Evolutionary conservation across 1,284 basidiomycete species (phyloP).

Genomic region (Paramarasmius palmivorus): DNA sequence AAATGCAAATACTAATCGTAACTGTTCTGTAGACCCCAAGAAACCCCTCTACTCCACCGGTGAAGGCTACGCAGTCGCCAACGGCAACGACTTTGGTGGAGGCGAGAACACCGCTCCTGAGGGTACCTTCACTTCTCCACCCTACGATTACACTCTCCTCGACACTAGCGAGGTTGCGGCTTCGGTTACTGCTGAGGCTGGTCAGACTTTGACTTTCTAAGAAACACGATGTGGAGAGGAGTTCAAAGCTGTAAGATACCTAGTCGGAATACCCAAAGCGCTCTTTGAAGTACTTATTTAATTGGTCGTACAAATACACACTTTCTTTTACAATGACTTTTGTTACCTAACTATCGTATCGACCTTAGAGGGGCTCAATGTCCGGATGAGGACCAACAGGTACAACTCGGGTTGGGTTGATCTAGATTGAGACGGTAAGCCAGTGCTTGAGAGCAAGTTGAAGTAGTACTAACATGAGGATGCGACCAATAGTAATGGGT

Average conservation of each 20-base stretch:
- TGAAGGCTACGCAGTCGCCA: conserved; percentile 40
- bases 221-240: not conserved
- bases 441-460: not conserved
- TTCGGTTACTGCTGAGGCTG: conserved; percentile 32
- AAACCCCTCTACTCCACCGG: conserved; percentile 46
- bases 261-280: too few relatives aligned
- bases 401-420: conserved; percentile 76
- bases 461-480: conserved; percentile 36
- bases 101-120: conserved; percentile 5
- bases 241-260: not conserved
- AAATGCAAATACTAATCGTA: too few relatives aligned
- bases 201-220: conserved; percentile 41
- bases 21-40: conserved; percentile 23
- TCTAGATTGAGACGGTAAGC: conserved; percentile 36
- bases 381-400: conserved; percentile 73
- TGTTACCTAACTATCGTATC: too few relatives aligned
- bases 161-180: conserved; percentile 27
- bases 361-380: conserved; percentile 67
- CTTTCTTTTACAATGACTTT: too few relatives aligned
- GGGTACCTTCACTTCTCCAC: conserved; percentile 31
- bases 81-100: conserved; percentile 33
- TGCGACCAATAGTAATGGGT: conserved; percentile 84
- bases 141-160: conserved; percentile 36
- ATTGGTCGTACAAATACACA: too few relatives aligned
- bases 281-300: too few relatives aligned